These are phyloP conservation scores for Rhodocollybia butyracea DNA, from an alignment of 768 basidiomycete genomes.

Conservation along the genomic window DNA sequence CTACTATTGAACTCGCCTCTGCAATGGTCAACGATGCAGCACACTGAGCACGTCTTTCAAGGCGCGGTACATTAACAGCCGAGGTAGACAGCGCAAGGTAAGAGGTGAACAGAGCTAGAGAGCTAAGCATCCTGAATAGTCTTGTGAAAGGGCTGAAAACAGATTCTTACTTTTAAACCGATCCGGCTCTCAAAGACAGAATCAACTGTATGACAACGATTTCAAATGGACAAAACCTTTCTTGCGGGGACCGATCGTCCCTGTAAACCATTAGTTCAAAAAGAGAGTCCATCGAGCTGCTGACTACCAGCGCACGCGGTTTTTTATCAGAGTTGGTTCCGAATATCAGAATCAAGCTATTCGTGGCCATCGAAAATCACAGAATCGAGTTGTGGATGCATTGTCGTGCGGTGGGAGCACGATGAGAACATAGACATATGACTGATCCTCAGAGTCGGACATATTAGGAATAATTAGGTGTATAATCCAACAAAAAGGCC, in stretches of 20 bases:
- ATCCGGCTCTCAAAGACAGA: too few relatives aligned
- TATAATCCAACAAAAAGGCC: background rate
- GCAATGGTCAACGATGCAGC: constrained; percentile 13
- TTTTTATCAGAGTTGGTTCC: background rate
- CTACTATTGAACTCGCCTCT: constrained; percentile 7
- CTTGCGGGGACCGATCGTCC: background rate
- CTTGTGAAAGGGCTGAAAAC: background rate
- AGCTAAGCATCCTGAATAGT: background rate
- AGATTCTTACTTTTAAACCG: too few relatives aligned
- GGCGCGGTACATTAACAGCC: constrained; percentile 5
- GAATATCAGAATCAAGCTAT: background rate
- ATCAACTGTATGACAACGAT: too few relatives aligned
- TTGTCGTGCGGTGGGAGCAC: too few relatives aligned
- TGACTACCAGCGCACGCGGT: constrained; percentile 1
- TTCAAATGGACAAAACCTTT: too few relatives aligned
- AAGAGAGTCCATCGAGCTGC: background rate
- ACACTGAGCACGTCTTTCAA: constrained; percentile 16
- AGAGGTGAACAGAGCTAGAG: background rate
- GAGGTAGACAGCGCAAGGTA: constrained; percentile 5
- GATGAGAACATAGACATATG: too few relatives aligned
- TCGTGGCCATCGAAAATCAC: too few relatives aligned
- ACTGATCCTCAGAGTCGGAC: too few relatives aligned
- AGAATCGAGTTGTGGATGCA: too few relatives aligned
- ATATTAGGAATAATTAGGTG: too few relatives aligned
- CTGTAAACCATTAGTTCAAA: background rate